Base-by-base conservation (phyloP, 2,329 filamentous ascomycete species). In the Colletotrichum sidae region DNA sequence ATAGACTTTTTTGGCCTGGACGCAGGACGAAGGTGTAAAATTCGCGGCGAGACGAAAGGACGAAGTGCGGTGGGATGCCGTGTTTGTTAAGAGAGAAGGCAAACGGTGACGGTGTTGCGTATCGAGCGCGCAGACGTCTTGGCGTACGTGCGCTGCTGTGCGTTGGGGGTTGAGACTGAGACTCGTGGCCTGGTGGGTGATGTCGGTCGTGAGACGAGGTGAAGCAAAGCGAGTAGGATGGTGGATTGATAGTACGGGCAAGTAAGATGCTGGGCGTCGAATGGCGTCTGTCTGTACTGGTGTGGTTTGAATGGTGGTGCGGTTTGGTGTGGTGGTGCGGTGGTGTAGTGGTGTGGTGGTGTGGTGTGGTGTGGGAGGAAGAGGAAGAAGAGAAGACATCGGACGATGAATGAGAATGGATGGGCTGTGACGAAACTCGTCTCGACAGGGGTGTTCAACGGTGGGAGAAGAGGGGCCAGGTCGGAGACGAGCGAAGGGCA, bases 391-490 rank as follows among this genome's bases (percentile, higher is more conserved):
- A 37, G 45, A 45, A 37, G 37, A 60, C 55, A 65, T 65, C 58
- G 62, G 62, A 65, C 58, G 62, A 62, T 53, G 47, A 25, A 25
- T 25, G 25, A 25, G 4, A 4, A 25, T 25, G 25, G 4, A 65
- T 62, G 62, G 52, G 62, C 58, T 62, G 62, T 65, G 52, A 65
- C 62, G 42, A 65, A 65, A 65, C 58, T 56, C 62, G 62, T 62
- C 58, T 65, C 52, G 58, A 62, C 62, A 65, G 42, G 62, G 62
- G 44, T 46, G 44, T 46, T 17, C 8, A 17, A 15, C n/a, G 11
- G 42, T 45, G 11, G 8, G 44, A 10, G 44, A 8, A 15, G 44
- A 10, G 13, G 13, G 44, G n/a, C 13, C 44, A 15, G 44, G 44
- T n/a, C 45, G 25, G 53, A 38, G 42, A 17, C 41, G 53, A 17